Evolutionary conservation across 2,329 filamentous ascomycete genomes (phyloP), one percentile per base, ranked within the genome.

Genomic region (Aureobasidium sp.): DNA sequence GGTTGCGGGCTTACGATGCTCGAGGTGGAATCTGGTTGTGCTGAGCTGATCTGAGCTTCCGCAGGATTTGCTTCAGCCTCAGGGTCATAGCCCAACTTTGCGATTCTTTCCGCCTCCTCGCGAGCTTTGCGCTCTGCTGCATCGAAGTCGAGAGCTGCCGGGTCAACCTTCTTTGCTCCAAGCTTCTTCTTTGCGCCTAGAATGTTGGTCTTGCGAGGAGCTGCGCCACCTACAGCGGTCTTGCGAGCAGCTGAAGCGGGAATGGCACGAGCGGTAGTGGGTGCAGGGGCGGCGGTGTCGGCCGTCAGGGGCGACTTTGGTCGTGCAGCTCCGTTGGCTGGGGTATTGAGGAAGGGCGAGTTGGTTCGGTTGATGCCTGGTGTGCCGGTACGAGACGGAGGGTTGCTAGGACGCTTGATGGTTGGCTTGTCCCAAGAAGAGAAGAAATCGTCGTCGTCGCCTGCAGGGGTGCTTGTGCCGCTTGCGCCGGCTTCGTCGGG

Each of bases 381-480:
- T 2, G 94, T 97, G 57, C 85, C 87, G 47, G 90, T 94, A 71
- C 94, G 88, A 40, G 93, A 97, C 47, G 94, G 84, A 17, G 94
- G 93, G 67, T 96, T 96, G 66, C 91, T 97, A 39, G 93, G 93
- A 69, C 91, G 87, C 82, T 97, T 99, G 77, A 99, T 95, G 5
- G 91, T 85, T 24, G 94, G 94, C 79, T 97, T 97, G 72, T 97
- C 94, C 94, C 93, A 99, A 0, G 91, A 97, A 11, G 93, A 96
- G 78, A 99, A 99, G 81, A 99, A 99, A 74, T 97, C 94, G 71
- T 97, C 92, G 22, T 88, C 86, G 24, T 84, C 81, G 67, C 96
- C 91, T 67, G 86, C 88, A 49, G 92, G 90, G 12, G 91, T 95
- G 67, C 82, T 85, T 40, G 85, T 80, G 67, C 84, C 86, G 64